phyloP scores from a whole-genome alignment of 1,139 yeast species.

The Torulaspora globosa region DNA sequence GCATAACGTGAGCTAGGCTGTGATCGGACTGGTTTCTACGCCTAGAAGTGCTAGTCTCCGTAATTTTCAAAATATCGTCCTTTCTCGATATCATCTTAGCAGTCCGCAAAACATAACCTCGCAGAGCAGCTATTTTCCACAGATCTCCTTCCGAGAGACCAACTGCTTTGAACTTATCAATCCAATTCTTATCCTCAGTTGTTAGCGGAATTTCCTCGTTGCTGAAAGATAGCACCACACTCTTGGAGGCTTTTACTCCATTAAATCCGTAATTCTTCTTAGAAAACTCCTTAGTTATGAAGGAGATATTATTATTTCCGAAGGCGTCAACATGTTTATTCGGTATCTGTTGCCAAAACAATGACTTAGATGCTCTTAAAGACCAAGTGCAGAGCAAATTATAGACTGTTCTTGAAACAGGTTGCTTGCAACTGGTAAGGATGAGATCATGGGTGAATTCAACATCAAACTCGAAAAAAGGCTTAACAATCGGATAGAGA shows the following conservation, averaged over 20 bases:
- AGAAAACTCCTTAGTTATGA: constrained; percentile 37
- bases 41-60: constrained; percentile 24
- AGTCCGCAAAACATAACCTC: constrained; percentile 64
- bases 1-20: constrained; percentile 38
- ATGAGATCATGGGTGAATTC: constrained; percentile 62
- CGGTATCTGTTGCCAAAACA: constrained; percentile 68
- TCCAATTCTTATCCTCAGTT: constrained; percentile 70
- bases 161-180: constrained; percentile 59
- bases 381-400: constrained; percentile 74
- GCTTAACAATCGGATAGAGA: constrained; percentile 74
- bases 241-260: constrained; percentile 29
- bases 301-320: constrained; percentile 42
- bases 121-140: constrained; percentile 74
- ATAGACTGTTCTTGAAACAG: constrained; percentile 63
- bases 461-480: constrained; percentile 73
- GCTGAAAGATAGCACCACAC: constrained; percentile 37
- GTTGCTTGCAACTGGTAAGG: constrained; percentile 60
- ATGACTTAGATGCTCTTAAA: constrained; percentile 55
- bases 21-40: neutral
- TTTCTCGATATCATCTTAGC: constrained; percentile 36
- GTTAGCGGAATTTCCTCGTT: constrained; percentile 42
- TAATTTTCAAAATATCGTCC: constrained; percentile 24
- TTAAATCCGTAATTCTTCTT: constrained; percentile 32
- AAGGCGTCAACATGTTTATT: constrained; percentile 41
- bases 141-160: constrained; percentile 70